Evolutionary conservation across 768 basidiomycete species (phyloP).

Genomic region (Tylopilus subfusipes): DNA sequence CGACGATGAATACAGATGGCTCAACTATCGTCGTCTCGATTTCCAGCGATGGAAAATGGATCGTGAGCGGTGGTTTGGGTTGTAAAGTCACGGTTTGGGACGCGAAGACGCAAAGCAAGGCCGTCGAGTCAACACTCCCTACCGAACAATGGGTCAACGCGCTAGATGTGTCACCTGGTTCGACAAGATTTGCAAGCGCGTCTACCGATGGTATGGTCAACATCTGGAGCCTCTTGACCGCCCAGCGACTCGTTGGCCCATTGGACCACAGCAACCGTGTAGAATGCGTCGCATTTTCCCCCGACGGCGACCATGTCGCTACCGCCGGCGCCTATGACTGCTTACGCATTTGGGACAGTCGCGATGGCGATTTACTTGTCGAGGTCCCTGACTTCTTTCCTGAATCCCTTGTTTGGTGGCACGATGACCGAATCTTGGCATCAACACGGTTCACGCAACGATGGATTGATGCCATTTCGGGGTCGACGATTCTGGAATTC

Average conservation of each 20-base stretch:
- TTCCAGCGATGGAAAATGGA: constrained; percentile 16
- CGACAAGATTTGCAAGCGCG: constrained; percentile 14
- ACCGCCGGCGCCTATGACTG: constrained; percentile 5
- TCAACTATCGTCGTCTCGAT: constrained; percentile 9
- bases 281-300: constrained; percentile 16
- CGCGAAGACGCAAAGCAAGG: constrained; percentile 1
- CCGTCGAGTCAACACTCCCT: neutral
- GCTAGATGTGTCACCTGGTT: constrained; percentile 15
- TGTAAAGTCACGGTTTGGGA: constrained; percentile 12
- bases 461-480: constrained; percentile 11
- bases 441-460: constrained; percentile 6
- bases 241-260: constrained; percentile 14
- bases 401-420: constrained; percentile 17
- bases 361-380: constrained; percentile 1
- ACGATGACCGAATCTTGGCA: constrained; percentile 13
- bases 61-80: constrained; percentile 11
- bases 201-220: constrained; percentile 2
- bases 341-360: constrained; percentile 14
- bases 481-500: constrained; percentile 9
- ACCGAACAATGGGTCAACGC: constrained; percentile 1
- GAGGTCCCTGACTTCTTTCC: constrained; percentile 3
- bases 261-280: constrained; percentile 7
- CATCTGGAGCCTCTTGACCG: constrained; percentile 12
- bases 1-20: constrained; percentile 5
- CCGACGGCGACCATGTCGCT: constrained; percentile 12